A percentile compares a stretch with the other conserved stretches of the same genome.
Evolutionary conservation across 1,284 basidiomycete genomes (phyloP).

Genomic region (Pisolithus thermaeus): DNA sequence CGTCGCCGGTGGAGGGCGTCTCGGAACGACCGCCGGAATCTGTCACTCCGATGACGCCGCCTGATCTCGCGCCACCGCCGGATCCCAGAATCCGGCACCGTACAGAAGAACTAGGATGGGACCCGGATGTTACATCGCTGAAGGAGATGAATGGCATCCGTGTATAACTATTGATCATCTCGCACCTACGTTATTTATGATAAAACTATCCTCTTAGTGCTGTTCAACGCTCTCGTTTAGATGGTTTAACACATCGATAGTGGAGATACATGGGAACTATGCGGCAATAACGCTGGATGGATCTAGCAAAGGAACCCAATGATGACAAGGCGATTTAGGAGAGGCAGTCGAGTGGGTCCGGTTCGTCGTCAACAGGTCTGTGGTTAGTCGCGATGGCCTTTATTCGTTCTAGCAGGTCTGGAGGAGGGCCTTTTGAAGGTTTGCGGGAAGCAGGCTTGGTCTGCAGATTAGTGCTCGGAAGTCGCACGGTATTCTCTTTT

Average conservation of each 20-base stretch:
- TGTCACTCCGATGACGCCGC: conserved; percentile 29
- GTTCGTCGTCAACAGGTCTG: conserved; percentile 14
- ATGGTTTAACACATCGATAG: not conserved
- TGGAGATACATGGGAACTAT: not conserved
- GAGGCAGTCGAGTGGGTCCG: conserved; percentile 30
- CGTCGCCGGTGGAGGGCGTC: conserved; percentile 30
- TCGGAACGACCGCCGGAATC: conserved; percentile 20
- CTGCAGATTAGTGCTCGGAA: not conserved
- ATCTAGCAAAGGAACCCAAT: not conserved
- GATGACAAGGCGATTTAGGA: conserved; percentile 3
- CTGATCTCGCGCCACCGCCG: conserved; percentile 14
- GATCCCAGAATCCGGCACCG: conserved; percentile 27
- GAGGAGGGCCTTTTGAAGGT: conserved; percentile 22
- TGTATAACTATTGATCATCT: conserved; percentile 1
- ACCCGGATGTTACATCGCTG: conserved; percentile 15
- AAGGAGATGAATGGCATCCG: conserved; percentile 12
- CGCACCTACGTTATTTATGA: not conserved
- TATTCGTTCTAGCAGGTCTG: conserved; percentile 26
- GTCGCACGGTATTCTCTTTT: conserved; percentile 20
- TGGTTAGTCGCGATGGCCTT: conserved; percentile 16
- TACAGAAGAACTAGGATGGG: conserved; percentile 25
- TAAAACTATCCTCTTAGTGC: not conserved
- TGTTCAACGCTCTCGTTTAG: not conserved
- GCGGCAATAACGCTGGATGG: not conserved
- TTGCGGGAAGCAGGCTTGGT: conserved; percentile 9